Percentiles rank a stretch among this genome's conserved stretches.
These are phyloP conservation scores for Candida krabiensis DNA, from an alignment of 805 yeast genomes.

Conservation along the genomic window DNA sequence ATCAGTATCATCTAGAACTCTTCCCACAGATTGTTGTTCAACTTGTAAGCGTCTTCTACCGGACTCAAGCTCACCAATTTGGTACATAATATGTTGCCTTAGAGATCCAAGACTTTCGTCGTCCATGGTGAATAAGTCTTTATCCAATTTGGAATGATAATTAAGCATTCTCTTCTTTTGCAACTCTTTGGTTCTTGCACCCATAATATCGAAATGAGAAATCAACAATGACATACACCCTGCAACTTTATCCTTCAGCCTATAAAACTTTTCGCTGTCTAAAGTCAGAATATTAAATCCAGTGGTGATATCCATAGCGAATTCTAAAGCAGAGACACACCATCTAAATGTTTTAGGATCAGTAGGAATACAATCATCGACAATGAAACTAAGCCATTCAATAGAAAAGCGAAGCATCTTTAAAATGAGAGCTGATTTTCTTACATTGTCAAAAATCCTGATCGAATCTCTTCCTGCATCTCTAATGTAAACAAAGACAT, in stretches of 20 bases:
- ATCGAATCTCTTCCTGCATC: slow-evolving; percentile 79
- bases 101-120: slow-evolving; percentile 55
- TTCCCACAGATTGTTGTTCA: slow-evolving; percentile 65
- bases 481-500: slow-evolving; percentile 71
- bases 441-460: slow-evolving; percentile 58
- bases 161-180: slow-evolving; percentile 55
- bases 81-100: slow-evolving; percentile 66
- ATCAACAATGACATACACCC: slow-evolving; percentile 91
- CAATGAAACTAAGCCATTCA: slow-evolving; percentile 90
- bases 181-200: slow-evolving; percentile 83
- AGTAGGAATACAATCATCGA: slow-evolving; percentile 92
- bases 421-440: slow-evolving; percentile 68
- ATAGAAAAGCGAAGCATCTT: slow-evolving; percentile 73
- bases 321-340: slow-evolving; percentile 95
- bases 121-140: slow-evolving; percentile 55
- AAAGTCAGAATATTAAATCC: slow-evolving; percentile 86
- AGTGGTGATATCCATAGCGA: slow-evolving; percentile 90
- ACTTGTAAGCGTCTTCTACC: slow-evolving; percentile 43
- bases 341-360: slow-evolving; percentile 90
- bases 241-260: slow-evolving; percentile 79
- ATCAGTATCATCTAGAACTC: slow-evolving; percentile 84
- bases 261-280: slow-evolving; percentile 70
- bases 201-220: slow-evolving; percentile 97
- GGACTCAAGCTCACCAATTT: slow-evolving; percentile 63
- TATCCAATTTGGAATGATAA: slow-evolving; percentile 48